These are phyloP conservation scores for Lepidium didymum DNA, from an alignment of 345 rosid genomes.

Conservation along the genomic window DNA sequence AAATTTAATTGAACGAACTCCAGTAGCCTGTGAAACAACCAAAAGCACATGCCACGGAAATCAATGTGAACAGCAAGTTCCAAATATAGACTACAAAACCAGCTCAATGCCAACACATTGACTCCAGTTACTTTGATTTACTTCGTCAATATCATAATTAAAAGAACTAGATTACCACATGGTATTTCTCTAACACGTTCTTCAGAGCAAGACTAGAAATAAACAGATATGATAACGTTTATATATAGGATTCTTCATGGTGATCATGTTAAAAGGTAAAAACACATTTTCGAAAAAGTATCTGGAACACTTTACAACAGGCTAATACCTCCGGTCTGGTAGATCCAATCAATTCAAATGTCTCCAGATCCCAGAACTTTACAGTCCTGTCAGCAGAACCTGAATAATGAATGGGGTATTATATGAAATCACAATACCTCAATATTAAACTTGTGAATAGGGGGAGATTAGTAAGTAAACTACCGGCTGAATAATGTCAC, in stretches of 20 bases:
- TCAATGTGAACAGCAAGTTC: not conserved
- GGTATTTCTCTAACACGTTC: not conserved
- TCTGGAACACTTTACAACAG: not conserved
- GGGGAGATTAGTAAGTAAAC: not conserved
- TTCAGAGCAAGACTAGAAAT: not conserved
- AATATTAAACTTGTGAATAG: not conserved
- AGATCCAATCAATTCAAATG: conserved; percentile 93
- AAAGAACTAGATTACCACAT: not conserved
- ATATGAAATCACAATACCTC: conserved; percentile 11
- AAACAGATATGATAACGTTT: not conserved
- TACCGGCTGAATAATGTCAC: not conserved
- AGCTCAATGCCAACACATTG: not conserved
- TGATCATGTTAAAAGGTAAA: not conserved
- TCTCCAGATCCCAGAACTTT: conserved; percentile 99
- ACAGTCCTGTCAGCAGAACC: conserved; percentile 97
- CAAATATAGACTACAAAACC: not conserved
- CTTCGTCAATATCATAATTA: not conserved
- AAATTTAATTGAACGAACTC: conserved; percentile 65
- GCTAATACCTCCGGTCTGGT: conserved; percentile 79
- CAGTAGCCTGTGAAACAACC: conserved; percentile 51
- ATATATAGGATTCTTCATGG: not conserved
- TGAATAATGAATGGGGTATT: conserved; percentile 32
- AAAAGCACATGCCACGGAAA: not conserved
- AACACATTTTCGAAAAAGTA: not conserved
- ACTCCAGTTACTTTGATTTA: not conserved